Base-by-base conservation (phyloP, 257 asterid genomes). In the Nicotiana benthamiana region DNA sequence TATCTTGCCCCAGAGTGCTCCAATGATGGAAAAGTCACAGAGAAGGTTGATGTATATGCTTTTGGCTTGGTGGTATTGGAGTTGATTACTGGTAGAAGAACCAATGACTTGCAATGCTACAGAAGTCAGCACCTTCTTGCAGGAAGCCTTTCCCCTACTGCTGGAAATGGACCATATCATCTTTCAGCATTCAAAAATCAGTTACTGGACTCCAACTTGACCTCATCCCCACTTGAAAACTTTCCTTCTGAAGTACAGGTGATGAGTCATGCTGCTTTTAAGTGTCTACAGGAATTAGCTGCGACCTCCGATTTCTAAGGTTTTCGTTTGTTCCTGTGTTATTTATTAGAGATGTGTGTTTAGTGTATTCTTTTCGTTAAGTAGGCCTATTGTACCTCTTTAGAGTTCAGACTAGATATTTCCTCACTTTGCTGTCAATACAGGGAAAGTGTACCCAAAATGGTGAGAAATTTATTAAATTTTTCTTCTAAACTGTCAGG, bases 271-370 rank as follows among this genome's bases (percentile, higher is more conserved):
- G 93, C 97, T 32, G 98, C 98, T 79, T 86, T 92, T 12, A 66
- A 88, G 86, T 94, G 98, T 83, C 89, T 94, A 11, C 97, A 87
- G 75, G 92, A 89, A 79, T 61, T 88, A 89, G 32, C 80, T 79
- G 80, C 88, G 98, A 61, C 98, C 98, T 6, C 87, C 97, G 30
- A 91, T 94, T 92, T 92, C 98, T 63, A 94, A 94, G 97, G 98
- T 92, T 62, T 74, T 64, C 52, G 63, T 18, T 79, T 48, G 65
- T 40, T 27, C 27, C 52, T 80, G 56, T 26, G 13, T n/a, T 22
- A 30, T 20, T 30, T 36, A 72, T 13, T 46, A 15, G 61, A 72
- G 43, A 70, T 46, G 16, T 46, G 0, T 48, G 60, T 11, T 46
- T 24, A 3, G 40, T 48, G 26, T 24, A 4, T 74, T 74, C 8